Conservation (phyloP, 2,329 filamentous ascomycete species). For the Neospermospora avenae region DNA sequence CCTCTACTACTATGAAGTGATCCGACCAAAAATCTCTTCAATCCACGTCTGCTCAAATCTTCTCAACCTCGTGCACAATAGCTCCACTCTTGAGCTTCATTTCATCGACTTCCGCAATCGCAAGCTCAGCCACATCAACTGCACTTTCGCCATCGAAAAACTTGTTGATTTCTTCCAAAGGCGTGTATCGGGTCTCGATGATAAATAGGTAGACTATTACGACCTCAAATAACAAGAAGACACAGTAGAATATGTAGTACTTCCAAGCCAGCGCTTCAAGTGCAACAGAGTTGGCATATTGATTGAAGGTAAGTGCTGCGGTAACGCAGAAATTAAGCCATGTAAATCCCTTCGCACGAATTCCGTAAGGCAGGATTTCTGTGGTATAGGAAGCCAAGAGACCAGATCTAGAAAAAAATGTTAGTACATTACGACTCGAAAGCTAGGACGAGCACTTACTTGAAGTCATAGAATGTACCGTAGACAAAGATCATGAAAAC, state of each 20-base stretch:
- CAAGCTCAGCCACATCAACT: slow-evolving; percentile 11
- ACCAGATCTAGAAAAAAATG: slow-evolving; percentile 53
- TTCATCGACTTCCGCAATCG: slow-evolving; percentile 7
- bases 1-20: no score
- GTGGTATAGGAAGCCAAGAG: slow-evolving; percentile 49
- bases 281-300: slow-evolving; percentile 41
- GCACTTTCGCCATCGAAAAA: slow-evolving; percentile 43
- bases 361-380: slow-evolving; percentile 56
- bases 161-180: slow-evolving; percentile 43
- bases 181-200: slow-evolving; percentile 41
- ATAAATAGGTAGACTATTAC: slow-evolving; percentile 31
- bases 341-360: slow-evolving; percentile 38
- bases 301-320: slow-evolving; percentile 23
- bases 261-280: slow-evolving; percentile 39
- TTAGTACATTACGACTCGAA: slow-evolving; percentile 42
- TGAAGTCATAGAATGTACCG: slow-evolving; percentile 52
- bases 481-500: slow-evolving; percentile 47
- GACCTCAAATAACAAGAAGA: slow-evolving; percentile 29
- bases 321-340: slow-evolving; percentile 18
- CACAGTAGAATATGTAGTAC: slow-evolving; percentile 42
- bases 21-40: no score
- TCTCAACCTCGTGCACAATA: background rate
- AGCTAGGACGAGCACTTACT: slow-evolving; percentile 44
- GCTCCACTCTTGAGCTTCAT: background rate
- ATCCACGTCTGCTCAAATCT: background rate